Conservation (phyloP, 2,329 filamentous ascomycete genomes). For the Aspergillus felis region DNA sequence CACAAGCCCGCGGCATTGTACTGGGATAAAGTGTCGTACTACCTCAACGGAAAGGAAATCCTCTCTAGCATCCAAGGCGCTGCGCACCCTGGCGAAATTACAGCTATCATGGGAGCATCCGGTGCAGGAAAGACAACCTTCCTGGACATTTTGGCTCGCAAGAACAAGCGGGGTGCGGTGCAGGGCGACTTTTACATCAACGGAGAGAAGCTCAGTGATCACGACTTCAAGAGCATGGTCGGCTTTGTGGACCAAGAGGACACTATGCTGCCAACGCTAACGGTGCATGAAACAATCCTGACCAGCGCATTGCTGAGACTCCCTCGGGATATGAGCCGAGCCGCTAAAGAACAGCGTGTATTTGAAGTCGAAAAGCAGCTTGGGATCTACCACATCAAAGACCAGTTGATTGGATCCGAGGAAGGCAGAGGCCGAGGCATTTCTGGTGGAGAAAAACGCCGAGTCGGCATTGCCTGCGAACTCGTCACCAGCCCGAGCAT, state of each 20-base stretch:
- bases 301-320: slow-evolving; percentile 88
- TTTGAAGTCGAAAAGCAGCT: slow-evolving; percentile 93
- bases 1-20: slow-evolving; percentile 86
- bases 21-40: slow-evolving; percentile 84
- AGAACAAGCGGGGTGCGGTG: slow-evolving; percentile 85
- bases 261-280: slow-evolving; percentile 91
- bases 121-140: slow-evolving; percentile 97
- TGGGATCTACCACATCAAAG: slow-evolving; percentile 88
- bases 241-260: slow-evolving; percentile 99
- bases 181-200: slow-evolving; percentile 87
- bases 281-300: slow-evolving; percentile 95
- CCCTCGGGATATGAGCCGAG: slow-evolving; percentile 83
- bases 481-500: slow-evolving; percentile 96
- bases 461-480: slow-evolving; percentile 95
- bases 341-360: slow-evolving; percentile 86
- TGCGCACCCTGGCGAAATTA: slow-evolving; percentile 90
- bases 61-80: slow-evolving; percentile 75
- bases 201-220: slow-evolving; percentile 79
- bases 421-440: slow-evolving; percentile 92
- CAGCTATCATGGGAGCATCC: slow-evolving; percentile 97
- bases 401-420: slow-evolving; percentile 93
- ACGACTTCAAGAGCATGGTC: slow-evolving; percentile 85
- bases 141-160: slow-evolving; percentile 89
- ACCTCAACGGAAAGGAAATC: slow-evolving; percentile 83
- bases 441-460: slow-evolving; percentile 92